A percentile compares a stretch with the other conserved stretches of the same genome.
Evolutionary conservation across 1,139 yeast species (phyloP).

Genomic region (Barnettozyma hawaiiensis): DNA sequence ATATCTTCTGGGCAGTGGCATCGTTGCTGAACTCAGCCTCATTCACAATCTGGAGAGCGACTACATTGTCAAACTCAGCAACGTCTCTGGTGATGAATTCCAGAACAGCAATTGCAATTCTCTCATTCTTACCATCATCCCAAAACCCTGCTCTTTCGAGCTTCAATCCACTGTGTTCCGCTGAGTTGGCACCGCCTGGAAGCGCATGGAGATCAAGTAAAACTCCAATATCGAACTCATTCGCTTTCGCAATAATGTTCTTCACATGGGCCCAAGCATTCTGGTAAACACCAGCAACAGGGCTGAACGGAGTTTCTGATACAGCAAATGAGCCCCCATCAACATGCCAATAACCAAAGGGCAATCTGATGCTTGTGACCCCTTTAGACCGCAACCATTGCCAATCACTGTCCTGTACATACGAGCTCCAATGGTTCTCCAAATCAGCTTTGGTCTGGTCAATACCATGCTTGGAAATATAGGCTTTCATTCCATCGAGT

Average conservation of each 20-base stretch:
- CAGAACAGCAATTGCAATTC: slow-evolving; percentile 45
- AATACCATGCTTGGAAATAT: slow-evolving; percentile 43
- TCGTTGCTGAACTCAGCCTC: slow-evolving; percentile 65
- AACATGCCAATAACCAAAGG: slow-evolving; percentile 88
- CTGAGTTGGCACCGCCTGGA: slow-evolving; percentile 89
- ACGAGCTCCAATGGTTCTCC: slow-evolving; percentile 67
- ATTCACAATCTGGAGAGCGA: slow-evolving; percentile 80
- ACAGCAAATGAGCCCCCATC: slow-evolving; percentile 57
- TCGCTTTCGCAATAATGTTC: slow-evolving; percentile 27
- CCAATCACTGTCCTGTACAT: slow-evolving; percentile 71
- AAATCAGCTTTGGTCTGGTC: slow-evolving; percentile 51
- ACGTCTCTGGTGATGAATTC: slow-evolving; percentile 61
- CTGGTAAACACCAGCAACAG: slow-evolving; percentile 49
- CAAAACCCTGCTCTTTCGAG: slow-evolving; percentile 60
- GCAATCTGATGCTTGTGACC: slow-evolving; percentile 75
- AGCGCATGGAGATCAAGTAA: slow-evolving; percentile 82
- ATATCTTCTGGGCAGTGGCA: slow-evolving; percentile 48
- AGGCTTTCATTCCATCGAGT: slow-evolving; percentile 59
- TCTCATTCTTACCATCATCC: slow-evolving; percentile 41
- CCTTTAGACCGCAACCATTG: slow-evolving; percentile 59
- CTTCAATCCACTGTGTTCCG: slow-evolving; percentile 75
- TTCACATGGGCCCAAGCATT: slow-evolving; percentile 63
- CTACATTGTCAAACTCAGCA: slow-evolving; percentile 53
- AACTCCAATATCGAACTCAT: slow-evolving; percentile 53
- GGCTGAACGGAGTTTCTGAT: slow-evolving; percentile 55